Evolutionary conservation across 768 basidiomycete genomes (phyloP), one percentile per base, ranked within the genome.

Genomic region (Omphalotus guepiniiformis): DNA sequence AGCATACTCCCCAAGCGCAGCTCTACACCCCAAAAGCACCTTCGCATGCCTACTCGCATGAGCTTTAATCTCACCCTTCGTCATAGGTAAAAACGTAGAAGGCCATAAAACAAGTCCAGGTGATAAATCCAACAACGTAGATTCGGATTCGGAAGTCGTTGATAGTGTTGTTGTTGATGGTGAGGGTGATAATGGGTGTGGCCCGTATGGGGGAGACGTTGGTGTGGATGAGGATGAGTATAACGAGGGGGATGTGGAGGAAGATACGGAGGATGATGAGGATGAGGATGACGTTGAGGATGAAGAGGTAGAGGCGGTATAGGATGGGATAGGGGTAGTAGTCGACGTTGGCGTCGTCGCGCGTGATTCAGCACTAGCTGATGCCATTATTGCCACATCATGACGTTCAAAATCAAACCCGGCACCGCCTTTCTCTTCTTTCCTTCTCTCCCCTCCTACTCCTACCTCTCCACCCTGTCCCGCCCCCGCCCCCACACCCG

Each of bases 51-150:
- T 74, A 60, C 70, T 69, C 13, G 69, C 64, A 49, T 75, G 71
- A 65, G 72, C 67, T 58, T 78, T 74, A n/a, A 80, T 58, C 53
- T 75, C 74, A 7, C 60, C 51, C 15, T 69, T 62, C 12, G 63
- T 23, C 53, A 72, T 66, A 7, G 71, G 67, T 23, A 77, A 60
- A 54, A 76, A 70, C 8, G 69, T 72, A 23, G 66, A 62, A 8
- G 65, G 74, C 68, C 61, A 71, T 25, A 77, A 53, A 26, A 79
- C 53, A 15, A 79, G 60, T 1, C 79, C 78, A 2, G 73, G 66
- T 2, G 73, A 76, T 44, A 75, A 72, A 13, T 68, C 55, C 0
- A 63, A 51, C 19, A 55, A 52, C 25, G 53, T 51, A 18, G 40
- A 29, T 11, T 44, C 49, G 9, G 23, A 34, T 11, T 28, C 38